These are phyloP conservation scores for Sungouiella thailandica DNA, from an alignment of 805 yeast species.

Conservation along the genomic window DNA sequence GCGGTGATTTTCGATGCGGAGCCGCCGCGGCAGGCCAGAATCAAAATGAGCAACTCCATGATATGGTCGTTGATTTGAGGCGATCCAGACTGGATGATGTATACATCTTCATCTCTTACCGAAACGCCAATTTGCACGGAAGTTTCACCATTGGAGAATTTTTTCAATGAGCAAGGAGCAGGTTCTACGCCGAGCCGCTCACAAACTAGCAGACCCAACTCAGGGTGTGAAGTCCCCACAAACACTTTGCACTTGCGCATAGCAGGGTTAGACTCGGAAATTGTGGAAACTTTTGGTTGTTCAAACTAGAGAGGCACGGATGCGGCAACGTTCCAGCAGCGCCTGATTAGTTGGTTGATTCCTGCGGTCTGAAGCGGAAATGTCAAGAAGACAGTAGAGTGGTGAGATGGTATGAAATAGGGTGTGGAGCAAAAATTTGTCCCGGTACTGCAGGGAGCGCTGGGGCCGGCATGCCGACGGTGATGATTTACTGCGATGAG, in stretches of 20 bases:
- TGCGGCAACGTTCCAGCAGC: no score
- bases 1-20: conserved; percentile 97
- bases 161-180: conserved; percentile 86
- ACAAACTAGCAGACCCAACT: conserved; percentile 85
- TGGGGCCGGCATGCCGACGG: no score
- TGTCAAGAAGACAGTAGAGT: no score
- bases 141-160: conserved; percentile 96
- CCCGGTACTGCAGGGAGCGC: no score
- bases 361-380: no score
- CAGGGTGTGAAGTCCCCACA: conserved; percentile 96
- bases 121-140: conserved; percentile 93
- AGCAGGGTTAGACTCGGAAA: conserved; percentile 1
- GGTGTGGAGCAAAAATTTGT: no score
- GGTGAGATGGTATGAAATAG: no score
- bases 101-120: conserved; percentile 95
- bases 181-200: conserved; percentile 87
- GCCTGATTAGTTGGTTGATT: no score
- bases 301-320: no score
- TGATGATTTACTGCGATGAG: no score
- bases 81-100: conserved; percentile 81
- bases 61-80: conserved; percentile 87
- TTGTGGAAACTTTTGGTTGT: neutral
- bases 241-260: conserved; percentile 98
- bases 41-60: conserved; percentile 90
- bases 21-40: conserved; percentile 95